Percentiles rank a stretch among this genome's conserved stretches.
These are phyloP conservation scores for Cystobasidiaceae sp. DNA, from an alignment of 1,284 basidiomycete species.

Conservation along the genomic window DNA sequence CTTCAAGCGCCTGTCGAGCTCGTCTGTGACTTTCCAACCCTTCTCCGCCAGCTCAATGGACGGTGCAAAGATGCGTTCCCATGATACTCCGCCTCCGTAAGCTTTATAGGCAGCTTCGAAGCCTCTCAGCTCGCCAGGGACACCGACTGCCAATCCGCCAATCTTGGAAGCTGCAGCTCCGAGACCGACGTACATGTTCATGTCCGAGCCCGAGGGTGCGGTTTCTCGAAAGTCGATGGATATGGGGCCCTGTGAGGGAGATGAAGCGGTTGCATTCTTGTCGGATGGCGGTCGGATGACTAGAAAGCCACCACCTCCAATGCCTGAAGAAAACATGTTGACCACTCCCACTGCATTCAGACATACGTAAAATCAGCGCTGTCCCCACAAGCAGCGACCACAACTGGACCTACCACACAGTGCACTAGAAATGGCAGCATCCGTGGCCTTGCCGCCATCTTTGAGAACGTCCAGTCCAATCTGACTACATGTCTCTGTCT, in stretches of 20 bases:
- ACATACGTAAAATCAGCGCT: too few species aligned
- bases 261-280: conserved; percentile 52
- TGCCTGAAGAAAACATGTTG: conserved; percentile 78
- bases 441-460: conserved; percentile 83
- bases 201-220: conserved; percentile 65
- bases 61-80: conserved; percentile 71
- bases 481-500: conserved; percentile 74
- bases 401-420: conserved; percentile 63
- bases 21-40: conserved; percentile 69
- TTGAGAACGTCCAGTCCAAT: conserved; percentile 61
- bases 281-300: conserved; percentile 65
- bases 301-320: conserved; percentile 91
- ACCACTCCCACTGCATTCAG: conserved; percentile 65
- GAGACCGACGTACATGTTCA: conserved; percentile 61
- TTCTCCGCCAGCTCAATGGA: conserved; percentile 62
- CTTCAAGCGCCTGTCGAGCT: conserved; percentile 66
- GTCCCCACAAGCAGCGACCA: too few species aligned
- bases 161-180: conserved; percentile 52
- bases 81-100: conserved; percentile 65
- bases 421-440: conserved; percentile 73
- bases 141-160: conserved; percentile 75
- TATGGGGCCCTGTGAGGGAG: too few species aligned
- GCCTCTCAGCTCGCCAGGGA: conserved; percentile 81
- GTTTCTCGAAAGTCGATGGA: conserved; percentile 85
- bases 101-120: conserved; percentile 69